phyloP scores from a whole-genome alignment of 495 filamentous ascomycete species.

The Jackrogersella minutella region DNA sequence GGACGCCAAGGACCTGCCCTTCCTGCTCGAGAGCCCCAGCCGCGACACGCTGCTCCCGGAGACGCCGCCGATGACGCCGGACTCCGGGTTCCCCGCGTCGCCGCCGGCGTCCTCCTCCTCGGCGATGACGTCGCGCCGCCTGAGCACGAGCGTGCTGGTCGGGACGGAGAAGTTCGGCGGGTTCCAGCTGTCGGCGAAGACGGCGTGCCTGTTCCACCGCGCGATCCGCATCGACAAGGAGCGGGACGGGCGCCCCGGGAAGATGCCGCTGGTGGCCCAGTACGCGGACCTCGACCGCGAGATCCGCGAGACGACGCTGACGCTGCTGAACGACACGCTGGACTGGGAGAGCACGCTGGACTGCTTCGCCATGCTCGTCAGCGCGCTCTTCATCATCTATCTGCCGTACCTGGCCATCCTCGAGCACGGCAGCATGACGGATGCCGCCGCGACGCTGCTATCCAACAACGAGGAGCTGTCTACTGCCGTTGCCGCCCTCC shows the following conservation, averaged over 20 bases:
- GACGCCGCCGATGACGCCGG: conserved; percentile 34
- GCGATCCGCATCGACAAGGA: conserved; percentile 43
- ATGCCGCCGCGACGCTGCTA: background rate
- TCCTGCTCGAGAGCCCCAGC: conserved; percentile 42
- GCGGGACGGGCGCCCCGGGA: conserved; percentile 32
- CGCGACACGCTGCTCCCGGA: conserved; percentile 42
- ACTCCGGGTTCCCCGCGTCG: conserved; percentile 9
- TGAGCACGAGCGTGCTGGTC: conserved; percentile 30
- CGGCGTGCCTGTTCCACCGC: conserved; percentile 40
- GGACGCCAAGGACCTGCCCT: conserved; percentile 32
- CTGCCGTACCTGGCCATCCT: conserved; percentile 33
- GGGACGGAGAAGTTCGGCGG: conserved; percentile 30
- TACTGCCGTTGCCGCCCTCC: conserved; percentile 39
- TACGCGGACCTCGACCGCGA: conserved; percentile 41
- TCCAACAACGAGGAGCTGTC: conserved; percentile 30
- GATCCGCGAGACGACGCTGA: conserved; percentile 35
- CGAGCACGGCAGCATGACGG: background rate
- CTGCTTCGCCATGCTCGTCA: conserved; percentile 45
- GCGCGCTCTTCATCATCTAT: conserved; percentile 33
- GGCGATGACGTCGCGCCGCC: conserved; percentile 18
- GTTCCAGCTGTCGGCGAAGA: conserved; percentile 43
- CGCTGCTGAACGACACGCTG: conserved; percentile 31
- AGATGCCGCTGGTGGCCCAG: conserved; percentile 32
- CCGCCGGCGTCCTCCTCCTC: conserved; percentile 1
- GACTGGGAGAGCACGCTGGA: conserved; percentile 45